Base-by-base conservation (phyloP, 164 flowering plant genomes). In the Hamamelis virginiana region DNA sequence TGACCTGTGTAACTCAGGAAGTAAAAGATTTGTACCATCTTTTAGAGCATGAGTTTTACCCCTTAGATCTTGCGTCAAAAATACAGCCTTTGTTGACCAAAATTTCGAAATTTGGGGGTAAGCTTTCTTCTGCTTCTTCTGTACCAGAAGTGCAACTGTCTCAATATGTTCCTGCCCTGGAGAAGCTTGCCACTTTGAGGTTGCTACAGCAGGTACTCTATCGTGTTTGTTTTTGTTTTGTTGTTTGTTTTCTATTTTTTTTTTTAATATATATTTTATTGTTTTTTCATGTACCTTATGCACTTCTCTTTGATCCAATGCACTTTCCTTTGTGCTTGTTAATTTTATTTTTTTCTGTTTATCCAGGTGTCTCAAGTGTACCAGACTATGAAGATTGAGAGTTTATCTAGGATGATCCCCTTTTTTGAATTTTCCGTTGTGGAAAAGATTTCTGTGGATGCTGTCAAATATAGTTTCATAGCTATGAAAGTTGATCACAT, bases 301-400 rank as follows among this genome's bases (percentile, higher is more conserved):
- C 23, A 23, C 43, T 38, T 44, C 57, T 48, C 16, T 9, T 44
- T 53, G 0, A 8, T 21, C 62, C 1, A 55, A 11, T 51, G 12
- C 8, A 3, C 59, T 55, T 25, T 59, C 12, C 66, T 43, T 45
- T 67, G 26, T 52, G 13, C 50, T 46, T 73, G 33, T 62, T 44
- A 5, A 8, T 27, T 19, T 21, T 43, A 16, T 12, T 46, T n/a
- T 16, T 44, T 26, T 50, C 44, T 52, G 38, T 14, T 27, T 57
- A 57, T 78, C 43, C 91, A 92, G 99, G 92, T 89, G 50, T 95
- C 99, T 13, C 86, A 82, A 64, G 94, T 92, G n/a, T 95, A 92
- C 67, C 89, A 86, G 83, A 86, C 91, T 3, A 85, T 92, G 87
- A 86, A 82, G 51, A 89, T 92, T 74, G 91, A 83, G 61, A 87